Evolutionary conservation across 83 land plant species (phyloP), one percentile per base, ranked within the genome.

Genomic region (Diphasiastrum complanatum): DNA sequence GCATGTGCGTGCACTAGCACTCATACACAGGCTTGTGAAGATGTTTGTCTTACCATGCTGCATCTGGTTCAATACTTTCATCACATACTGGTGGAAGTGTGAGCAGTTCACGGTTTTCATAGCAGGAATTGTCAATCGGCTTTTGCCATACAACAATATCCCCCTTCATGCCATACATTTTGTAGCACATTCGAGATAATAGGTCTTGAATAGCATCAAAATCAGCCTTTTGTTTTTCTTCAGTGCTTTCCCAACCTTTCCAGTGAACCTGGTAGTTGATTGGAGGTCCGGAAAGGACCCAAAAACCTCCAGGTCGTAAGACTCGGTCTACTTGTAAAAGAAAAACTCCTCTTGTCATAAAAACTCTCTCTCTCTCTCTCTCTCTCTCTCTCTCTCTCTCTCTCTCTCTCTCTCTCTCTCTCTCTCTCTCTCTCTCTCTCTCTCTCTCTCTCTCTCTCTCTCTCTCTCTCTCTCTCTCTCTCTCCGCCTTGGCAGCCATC

Each of bases 81-180:
- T 92, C 98, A 68, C 98, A 92, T 40, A 85, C 68, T n/a, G 98
- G 85, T 34, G 98, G 96, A 45, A 73, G 76, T 6, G 69, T 69
- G 10, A 74, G 64, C 37, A 50, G 52, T 30, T 50, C 26, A 38
- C 83, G 80, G 38, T 78, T 70, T 2, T 81, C 68, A 51, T 85
- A 92, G 75, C 98, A 92, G 22, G 50, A 65, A 22, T 66, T 75
- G 28, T 71, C 70, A 2, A 71, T 47, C 11, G 78, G 69, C 33
- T 75, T 75, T 32, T 75, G 78, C 78, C 78, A 75, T 1, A 70
- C 68, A 28, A 75, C 78, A 54, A 71, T 69, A 43, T 63, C 67
- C 5, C 52, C 78, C 24, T 63, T 59, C 53, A 64, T 63, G 1
- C 48, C 60, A 47, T 70, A 64, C 25, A 41, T 46, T 14, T 29